A percentile compares a stretch with the other conserved stretches of the same genome.
Evolutionary conservation across 2,329 filamentous ascomycete species (phyloP).

Genomic region (Apiospora pterosperma): DNA sequence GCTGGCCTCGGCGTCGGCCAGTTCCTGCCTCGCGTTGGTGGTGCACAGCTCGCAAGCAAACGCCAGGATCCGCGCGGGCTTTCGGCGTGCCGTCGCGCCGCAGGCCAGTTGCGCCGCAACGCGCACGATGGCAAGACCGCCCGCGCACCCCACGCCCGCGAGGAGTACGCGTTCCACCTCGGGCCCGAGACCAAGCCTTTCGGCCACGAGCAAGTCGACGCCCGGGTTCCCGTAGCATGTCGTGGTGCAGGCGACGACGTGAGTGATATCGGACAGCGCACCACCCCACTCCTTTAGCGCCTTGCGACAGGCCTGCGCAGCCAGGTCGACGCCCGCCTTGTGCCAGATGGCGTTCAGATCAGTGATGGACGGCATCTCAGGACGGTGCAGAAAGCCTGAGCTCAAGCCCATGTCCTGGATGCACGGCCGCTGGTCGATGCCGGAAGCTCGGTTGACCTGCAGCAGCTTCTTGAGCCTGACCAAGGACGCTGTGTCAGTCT

Average conservation of each 20-base stretch:
- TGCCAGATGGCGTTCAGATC: constrained; percentile 26
- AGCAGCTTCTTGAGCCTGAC: constrained; percentile 13
- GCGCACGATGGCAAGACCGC: constrained; percentile 28
- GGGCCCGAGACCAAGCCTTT: constrained; percentile 24
- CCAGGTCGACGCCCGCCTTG: constrained; percentile 25
- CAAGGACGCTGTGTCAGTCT: background rate
- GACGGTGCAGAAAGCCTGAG: constrained; percentile 10
- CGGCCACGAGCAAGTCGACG: constrained; percentile 32
- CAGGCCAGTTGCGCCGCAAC: constrained; percentile 17
- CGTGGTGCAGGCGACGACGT: constrained; percentile 33
- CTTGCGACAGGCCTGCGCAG: constrained; percentile 26
- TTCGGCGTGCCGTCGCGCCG: constrained; percentile 12
- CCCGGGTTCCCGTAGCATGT: constrained; percentile 34
- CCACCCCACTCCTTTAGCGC: constrained; percentile 27
- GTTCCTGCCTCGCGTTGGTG: constrained; percentile 13
- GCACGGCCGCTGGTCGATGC: constrained; percentile 11
- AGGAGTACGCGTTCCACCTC: constrained; percentile 30
- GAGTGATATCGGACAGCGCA: constrained; percentile 26
- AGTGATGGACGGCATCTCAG: constrained; percentile 15
- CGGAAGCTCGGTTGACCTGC: constrained; percentile 12
- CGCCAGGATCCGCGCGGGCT: constrained; percentile 18
- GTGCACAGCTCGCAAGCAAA: constrained; percentile 22
- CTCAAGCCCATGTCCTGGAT: constrained; percentile 12
- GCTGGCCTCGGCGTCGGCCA: constrained; percentile 15
- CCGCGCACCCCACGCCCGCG: constrained; percentile 35